Evolutionary conservation across 169 alveolate species (phyloP), one percentile per base, ranked within the genome.

Genomic region (Plasmodium coatneyi): DNA sequence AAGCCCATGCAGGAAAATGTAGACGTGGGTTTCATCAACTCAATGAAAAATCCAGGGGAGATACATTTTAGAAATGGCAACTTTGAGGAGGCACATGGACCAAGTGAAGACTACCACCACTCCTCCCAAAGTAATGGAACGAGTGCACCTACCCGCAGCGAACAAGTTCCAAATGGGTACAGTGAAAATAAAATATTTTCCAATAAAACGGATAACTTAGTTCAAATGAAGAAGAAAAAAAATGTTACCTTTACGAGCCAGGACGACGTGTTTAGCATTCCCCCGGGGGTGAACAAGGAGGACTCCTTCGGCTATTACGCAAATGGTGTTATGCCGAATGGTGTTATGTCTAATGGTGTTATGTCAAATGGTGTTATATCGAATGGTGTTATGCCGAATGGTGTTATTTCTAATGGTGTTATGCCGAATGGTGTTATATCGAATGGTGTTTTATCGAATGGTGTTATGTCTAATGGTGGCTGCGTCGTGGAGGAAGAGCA

Each of bases 181-280:
- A 56, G 25, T 19, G 80, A 82, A 56, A 82, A 54, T 32, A 54
- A 82, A 0, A 49, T 2, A 30, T 7, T 54, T 19, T 30, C n/a
- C 12, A n/a, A 25, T 82, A 41, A 52, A n/a, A 34, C 16, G 28
- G 60, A 80, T 10, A 4, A 6, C 9, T 5, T 10, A 16, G 36
- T 66, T 66, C 76, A 66, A 36, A 3, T 66, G 76, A 66, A 66
- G 76, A 66, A 66, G 76, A 66, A 82, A 56, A 82, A 82, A 32
- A 82, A 82, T 56, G 90, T 82, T 16, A 82, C 90, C 4, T 82
- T 82, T 56, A 82, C 76, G 5, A 82, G 22, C 71, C 70, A 82
- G 54, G 56, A 82, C 41, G 80, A 82, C 39, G 90, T 82, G 41
- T 82, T 30, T 82, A 82, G 25, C 25, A 82, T 82, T 36, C 80